Evolutionary conservation across 495 filamentous ascomycete genomes (phyloP), one percentile per base, ranked within the genome.

Genomic region (Bathelium albidoporum): DNA sequence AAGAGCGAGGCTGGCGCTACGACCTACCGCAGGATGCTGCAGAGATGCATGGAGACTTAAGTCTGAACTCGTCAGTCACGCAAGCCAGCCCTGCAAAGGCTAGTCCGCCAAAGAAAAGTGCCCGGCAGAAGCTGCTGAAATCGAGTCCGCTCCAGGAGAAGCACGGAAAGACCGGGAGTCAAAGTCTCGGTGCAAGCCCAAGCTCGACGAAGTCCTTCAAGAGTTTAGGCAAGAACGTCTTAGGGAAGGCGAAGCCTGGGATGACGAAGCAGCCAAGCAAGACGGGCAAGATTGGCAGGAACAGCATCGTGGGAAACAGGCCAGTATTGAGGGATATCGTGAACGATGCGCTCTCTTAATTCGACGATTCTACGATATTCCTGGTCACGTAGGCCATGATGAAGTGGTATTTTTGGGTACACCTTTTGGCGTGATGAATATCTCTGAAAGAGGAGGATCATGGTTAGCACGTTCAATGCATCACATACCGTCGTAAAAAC

Each of bases 1-100:
- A 91, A 69, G 73, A 76, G 39, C 82, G 81, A 34, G 78, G 79
- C 1, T 96, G 92, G 92, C 75, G 89, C 4, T 87, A 89, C 59
- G 82, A 96, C 62, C 64, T 97, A 26, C 84, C 82, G 0, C 68
- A 63, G 3, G 77, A 77, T 1, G 88, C 87, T 29, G 70, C 87
- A 49, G 83, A 87, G 11, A 80, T 76, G n/a, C 91, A 95, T 76
- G 68, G 85, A 16, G 80, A 76, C 22, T 73, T 32, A 58, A 70
- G 26, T 12, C 83, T 77, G 32, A 82, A 82, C 68, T 43, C 61
- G 24, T 26, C 32, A 32, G 34, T 16, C 20, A 60, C 44, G 59
- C 43, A 64, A 60, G 12, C n/a, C 5, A 62, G 34, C 12, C 60
- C 36, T 1, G 10, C 22, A n/a, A 29, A 36, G 24, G 59, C 59